Conservation (phyloP, 2,329 filamentous ascomycete species). For the Penicillium sp. region DNA sequence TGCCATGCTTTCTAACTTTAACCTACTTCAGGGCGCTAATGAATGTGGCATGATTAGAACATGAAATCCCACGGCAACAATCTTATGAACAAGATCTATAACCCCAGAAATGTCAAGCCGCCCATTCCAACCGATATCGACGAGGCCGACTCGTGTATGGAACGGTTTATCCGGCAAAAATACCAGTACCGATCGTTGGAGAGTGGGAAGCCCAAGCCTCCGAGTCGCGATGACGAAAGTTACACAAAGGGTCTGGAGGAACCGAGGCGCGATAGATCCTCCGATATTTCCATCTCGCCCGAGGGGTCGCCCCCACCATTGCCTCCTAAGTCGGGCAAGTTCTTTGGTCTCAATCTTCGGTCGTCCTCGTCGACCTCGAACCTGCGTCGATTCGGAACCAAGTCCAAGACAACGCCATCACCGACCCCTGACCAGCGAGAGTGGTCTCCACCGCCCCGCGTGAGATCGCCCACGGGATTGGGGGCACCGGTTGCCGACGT, state of each 20-base stretch:
- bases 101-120: slow-evolving; percentile 74
- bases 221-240: slow-evolving; percentile 51
- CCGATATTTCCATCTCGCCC: slow-evolving; percentile 31
- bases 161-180: slow-evolving; percentile 90
- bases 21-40: slow-evolving; percentile 65
- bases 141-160: slow-evolving; percentile 89
- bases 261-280: slow-evolving; percentile 7
- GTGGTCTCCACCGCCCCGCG: slow-evolving; percentile 25
- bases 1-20: not conserved
- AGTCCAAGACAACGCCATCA: slow-evolving; percentile 41
- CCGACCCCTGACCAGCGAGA: slow-evolving; percentile 23
- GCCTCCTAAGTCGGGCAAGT: slow-evolving; percentile 55
- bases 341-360: slow-evolving; percentile 60
- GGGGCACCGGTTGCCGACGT: slow-evolving; percentile 58
- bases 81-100: slow-evolving; percentile 81
- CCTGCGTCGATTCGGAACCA: slow-evolving; percentile 53
- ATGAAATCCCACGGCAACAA: slow-evolving; percentile 91
- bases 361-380: slow-evolving; percentile 66
- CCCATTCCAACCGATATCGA: slow-evolving; percentile 84
- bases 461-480: slow-evolving; percentile 47
- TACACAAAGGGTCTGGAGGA: slow-evolving; percentile 39
- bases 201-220: slow-evolving; percentile 41
- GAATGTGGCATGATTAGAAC: slow-evolving; percentile 55
- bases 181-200: slow-evolving; percentile 65
- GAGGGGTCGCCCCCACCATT: slow-evolving; percentile 53